Conservation (phyloP, 129 eudicot genomes). For the Oenanthe sinensis region DNA sequence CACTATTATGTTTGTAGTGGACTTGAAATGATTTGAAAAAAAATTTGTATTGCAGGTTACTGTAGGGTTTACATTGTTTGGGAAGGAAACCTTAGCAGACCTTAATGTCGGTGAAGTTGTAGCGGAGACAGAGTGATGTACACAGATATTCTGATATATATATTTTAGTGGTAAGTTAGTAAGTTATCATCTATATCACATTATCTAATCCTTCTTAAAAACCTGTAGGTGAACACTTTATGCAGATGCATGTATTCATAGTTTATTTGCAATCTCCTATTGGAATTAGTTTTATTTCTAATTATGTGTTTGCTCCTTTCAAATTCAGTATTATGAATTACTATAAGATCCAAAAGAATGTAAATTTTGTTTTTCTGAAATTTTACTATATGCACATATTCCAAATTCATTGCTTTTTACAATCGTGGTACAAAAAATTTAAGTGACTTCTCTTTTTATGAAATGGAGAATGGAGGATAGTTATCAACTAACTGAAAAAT, state of each 20-base stretch:
- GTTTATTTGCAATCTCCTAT: background rate
- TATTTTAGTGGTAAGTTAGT: conserved; percentile 12
- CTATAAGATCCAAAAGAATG: no score
- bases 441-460: background rate
- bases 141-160: conserved; percentile 2
- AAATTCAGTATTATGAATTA: background rate
- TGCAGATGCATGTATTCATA: background rate
- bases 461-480: background rate
- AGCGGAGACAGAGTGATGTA: conserved; percentile 32
- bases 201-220: background rate
- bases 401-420: background rate
- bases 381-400: background rate
- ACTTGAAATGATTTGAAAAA: background rate
- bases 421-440: background rate
- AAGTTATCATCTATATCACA: conserved; percentile 11
- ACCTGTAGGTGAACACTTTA: background rate
- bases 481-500: background rate
- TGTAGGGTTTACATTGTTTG: conserved; percentile 69
- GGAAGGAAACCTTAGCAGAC: conserved; percentile 79
- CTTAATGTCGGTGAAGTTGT: conserved; percentile 45
- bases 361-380: background rate
- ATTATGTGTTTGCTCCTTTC: background rate
- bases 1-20: background rate
- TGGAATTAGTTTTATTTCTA: background rate
- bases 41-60: conserved; percentile 56